Base-by-base conservation (phyloP, 2,329 filamentous ascomycete genomes). In the Didymella segeticola region DNA sequence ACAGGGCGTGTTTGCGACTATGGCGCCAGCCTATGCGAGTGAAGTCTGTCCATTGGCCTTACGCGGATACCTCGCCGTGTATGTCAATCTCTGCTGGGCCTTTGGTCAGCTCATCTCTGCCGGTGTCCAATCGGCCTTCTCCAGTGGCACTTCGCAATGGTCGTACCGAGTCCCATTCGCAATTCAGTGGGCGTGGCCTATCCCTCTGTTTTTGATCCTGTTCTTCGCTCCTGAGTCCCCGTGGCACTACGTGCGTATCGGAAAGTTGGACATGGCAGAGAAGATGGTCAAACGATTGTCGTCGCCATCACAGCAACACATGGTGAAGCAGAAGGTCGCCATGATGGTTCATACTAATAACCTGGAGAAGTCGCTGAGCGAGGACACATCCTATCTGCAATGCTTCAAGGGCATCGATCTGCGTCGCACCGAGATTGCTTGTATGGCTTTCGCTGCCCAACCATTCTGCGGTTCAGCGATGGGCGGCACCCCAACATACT, bases 281-380 rank as follows among this genome's bases (percentile, higher is more conserved):
- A 76, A 78, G 41, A 79, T 86, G n/a, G 78, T 91, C 19, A 75
- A 86, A 47, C 85, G 88, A 5, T 78, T 91, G 26, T 89, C 88
- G 3, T 87, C 82, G 62, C 58, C 69, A 4, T 66, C 73, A 12
- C 70, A 64, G 53, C 61, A 68, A 27, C 58, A 61, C 64, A 69
- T 72, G 38, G 63, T 64, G 45, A 66, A 74, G 48, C 63, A 73
- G 33, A 95, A 90, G 0, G 82, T 96, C 56, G 86, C 89, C 64
- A 95, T 96, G 90, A 96, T 96, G 89, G 85, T 91, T 3, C 90
- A 95, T 69, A 96, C 91, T 3, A 92, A 89, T 5, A 88, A 89
- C 1, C 78, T 96, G 12, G 92, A 96, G 72, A 83, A 90, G 68
- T 79, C 85, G 72, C 87, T 90, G 7, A 66, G 65, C 33, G 78